phyloP scores from a whole-genome alignment of 768 basidiomycete species.

The Xerocomellus amylosporus region DNA sequence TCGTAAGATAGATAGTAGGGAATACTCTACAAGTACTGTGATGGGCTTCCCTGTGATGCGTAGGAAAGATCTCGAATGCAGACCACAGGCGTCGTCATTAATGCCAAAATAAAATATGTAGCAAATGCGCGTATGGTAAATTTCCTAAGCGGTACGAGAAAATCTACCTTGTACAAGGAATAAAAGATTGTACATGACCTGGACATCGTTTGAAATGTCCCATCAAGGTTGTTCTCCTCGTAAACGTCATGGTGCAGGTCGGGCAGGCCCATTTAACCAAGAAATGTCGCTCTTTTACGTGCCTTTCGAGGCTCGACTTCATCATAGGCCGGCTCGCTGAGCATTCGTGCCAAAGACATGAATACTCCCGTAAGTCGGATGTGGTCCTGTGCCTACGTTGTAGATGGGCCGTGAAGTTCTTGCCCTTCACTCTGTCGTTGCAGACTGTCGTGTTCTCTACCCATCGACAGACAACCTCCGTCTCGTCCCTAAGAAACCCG shows the following conservation, averaged over 20 bases:
- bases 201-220: background rate
- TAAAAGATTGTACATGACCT: background rate
- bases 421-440: background rate
- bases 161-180: too few relatives aligned
- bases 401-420: background rate
- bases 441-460: background rate
- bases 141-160: too few relatives aligned
- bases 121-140: too few relatives aligned
- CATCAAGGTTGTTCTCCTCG: background rate
- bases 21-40: too few relatives aligned
- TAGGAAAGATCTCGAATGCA: too few relatives aligned
- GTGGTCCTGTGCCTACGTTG: background rate
- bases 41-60: too few relatives aligned
- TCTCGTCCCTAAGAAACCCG: background rate
- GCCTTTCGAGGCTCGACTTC: conserved; percentile 8
- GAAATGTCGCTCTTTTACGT: background rate
- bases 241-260: conserved; percentile 1
- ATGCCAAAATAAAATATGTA: too few relatives aligned
- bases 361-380: background rate
- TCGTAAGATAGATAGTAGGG: too few relatives aligned
- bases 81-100: too few relatives aligned
- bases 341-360: background rate
- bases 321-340: background rate
- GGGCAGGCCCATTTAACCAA: conserved; percentile 1
- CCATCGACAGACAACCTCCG: conserved; percentile 4